Evolutionary conservation across 768 basidiomycete genomes (phyloP).

Genomic region (Sarcodon sp.): DNA sequence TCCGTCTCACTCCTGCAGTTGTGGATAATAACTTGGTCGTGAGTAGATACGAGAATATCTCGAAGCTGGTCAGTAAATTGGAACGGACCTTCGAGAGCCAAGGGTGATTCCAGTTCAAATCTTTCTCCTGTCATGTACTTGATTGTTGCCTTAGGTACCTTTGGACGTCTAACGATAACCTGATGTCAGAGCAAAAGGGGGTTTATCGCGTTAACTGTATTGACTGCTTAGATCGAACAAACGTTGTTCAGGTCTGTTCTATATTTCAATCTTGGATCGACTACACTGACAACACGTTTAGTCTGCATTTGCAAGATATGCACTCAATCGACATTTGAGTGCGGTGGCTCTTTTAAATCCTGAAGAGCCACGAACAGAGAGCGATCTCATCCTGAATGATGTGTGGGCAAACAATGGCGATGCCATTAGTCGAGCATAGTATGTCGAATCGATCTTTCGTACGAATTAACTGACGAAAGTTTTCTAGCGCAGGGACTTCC

Average conservation of each 20-base stretch:
- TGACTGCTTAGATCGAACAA: conserved; percentile 90
- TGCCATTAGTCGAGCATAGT: conserved; percentile 84
- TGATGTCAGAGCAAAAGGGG: conserved; percentile 74
- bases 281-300: conserved; percentile 18
- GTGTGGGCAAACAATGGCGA: conserved; percentile 99
- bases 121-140: not conserved
- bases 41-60: conserved; percentile 78
- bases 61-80: conserved; percentile 58
- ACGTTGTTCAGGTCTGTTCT: conserved; percentile 69
- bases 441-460: conserved; percentile 15
- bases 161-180: conserved; percentile 61
- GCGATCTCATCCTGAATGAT: conserved; percentile 71
- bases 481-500: conserved; percentile 80
- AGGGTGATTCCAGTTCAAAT: conserved; percentile 33
- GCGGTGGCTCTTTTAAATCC: conserved; percentile 57
- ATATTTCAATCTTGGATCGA: not conserved
- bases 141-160: conserved; percentile 40
- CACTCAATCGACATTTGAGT: conserved; percentile 63
- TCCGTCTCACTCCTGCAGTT: not conserved
- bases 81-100: conserved; percentile 67
- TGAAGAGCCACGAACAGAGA: conserved; percentile 39
- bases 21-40: conserved; percentile 3
- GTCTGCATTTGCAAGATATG: conserved; percentile 85
- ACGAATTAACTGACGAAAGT: conserved; percentile 8
- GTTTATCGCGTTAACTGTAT: conserved; percentile 91